Evolutionary conservation across 2,329 filamentous ascomycete species (phyloP).

Genomic region (Alternaria burnsii): DNA sequence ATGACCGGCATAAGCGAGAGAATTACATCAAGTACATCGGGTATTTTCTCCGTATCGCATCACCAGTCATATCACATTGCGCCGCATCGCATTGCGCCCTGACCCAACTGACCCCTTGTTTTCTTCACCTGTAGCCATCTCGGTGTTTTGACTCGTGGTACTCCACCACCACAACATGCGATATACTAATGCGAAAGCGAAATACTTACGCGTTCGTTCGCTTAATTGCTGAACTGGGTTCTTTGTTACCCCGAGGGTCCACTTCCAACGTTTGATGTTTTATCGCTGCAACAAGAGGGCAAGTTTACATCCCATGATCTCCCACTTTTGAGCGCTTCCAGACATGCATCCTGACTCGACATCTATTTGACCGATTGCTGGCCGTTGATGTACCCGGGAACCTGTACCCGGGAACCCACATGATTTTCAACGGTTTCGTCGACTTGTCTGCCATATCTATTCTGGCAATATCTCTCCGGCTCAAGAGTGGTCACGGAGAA

Average conservation of each 20-base stretch:
- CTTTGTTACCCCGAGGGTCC: not conserved
- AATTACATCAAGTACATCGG: not conserved
- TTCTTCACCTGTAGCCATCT: not conserved
- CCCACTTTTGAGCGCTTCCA: too few species aligned
- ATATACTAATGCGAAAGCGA: not conserved
- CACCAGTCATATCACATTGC: not conserved
- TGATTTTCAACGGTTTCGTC: too few species aligned
- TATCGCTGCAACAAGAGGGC: not conserved
- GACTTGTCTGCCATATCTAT: too few species aligned
- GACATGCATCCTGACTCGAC: not conserved
- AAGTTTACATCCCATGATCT: not conserved
- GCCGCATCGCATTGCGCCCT: not conserved
- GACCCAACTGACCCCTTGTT: not conserved
- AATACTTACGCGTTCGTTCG: not conserved
- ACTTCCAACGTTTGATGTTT: not conserved
- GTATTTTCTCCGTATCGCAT: not conserved
- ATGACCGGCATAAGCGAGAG: slow-evolving; percentile 5
- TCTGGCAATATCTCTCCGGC: too few species aligned
- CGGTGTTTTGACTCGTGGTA: not conserved
- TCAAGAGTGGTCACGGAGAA: too few species aligned
- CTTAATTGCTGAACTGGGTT: not conserved
- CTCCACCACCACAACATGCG: not conserved
- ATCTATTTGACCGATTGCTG: too few species aligned
- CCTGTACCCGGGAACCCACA: too few species aligned
- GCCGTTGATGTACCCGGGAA: too few species aligned